phyloP scores from a whole-genome alignment of 306 rosid genomes.

The Corylus americana region DNA sequence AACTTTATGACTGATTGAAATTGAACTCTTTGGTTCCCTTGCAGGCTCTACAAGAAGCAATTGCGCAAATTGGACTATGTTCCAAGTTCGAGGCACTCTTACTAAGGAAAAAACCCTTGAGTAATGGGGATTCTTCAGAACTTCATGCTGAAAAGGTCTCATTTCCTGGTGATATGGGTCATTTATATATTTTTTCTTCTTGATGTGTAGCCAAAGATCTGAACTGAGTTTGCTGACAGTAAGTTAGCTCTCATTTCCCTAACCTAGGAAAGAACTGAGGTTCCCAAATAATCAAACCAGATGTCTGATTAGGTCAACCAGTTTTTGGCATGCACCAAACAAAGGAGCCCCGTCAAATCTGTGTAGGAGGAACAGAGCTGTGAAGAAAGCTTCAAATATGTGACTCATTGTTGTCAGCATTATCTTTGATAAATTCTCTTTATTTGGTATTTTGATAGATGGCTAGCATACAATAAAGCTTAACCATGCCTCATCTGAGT shows the following conservation, averaged over 20 bases:
- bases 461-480: background rate
- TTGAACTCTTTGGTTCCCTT: constrained; percentile 28
- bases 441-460: background rate
- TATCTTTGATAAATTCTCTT: background rate
- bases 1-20: background rate
- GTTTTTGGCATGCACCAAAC: constrained; percentile 12
- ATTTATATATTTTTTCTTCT: constrained; percentile 18
- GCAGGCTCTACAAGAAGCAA: constrained; percentile 64
- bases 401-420: background rate
- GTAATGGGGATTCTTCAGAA: constrained; percentile 60
- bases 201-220: background rate
- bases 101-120: constrained; percentile 63
- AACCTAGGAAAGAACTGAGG: constrained; percentile 16
- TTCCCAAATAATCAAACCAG: constrained; percentile 9
- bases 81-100: constrained; percentile 72
- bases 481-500: constrained; percentile 2
- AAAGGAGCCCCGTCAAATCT: background rate
- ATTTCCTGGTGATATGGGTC: constrained; percentile 27
- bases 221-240: background rate
- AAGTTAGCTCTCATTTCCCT: constrained; percentile 11
- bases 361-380: background rate
- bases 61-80: constrained; percentile 51
- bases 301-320: constrained; percentile 5
- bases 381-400: background rate
- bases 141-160: constrained; percentile 76